A percentile compares a stretch with the other conserved stretches of the same genome.
These are phyloP conservation scores for Holtermannia corniformis DNA, from an alignment of 768 basidiomycete species.

Conservation along the genomic window DNA sequence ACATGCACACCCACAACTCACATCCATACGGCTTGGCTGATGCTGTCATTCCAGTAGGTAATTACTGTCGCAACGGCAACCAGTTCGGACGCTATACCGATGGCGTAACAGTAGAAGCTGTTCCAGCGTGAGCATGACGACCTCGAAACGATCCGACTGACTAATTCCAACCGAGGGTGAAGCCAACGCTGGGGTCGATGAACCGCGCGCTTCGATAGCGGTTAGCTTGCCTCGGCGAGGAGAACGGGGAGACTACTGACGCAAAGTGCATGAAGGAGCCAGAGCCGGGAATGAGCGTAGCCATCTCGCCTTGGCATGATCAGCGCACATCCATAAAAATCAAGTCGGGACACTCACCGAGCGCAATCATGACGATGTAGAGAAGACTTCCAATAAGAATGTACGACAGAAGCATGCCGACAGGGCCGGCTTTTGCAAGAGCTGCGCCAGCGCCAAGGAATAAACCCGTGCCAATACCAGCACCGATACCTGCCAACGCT, in stretches of 20 bases:
- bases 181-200: conserved; percentile 43
- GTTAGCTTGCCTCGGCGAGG: no score
- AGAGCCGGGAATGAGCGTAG: conserved; percentile 19
- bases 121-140: conserved; percentile 1
- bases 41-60: conserved; percentile 51
- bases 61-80: conserved; percentile 62
- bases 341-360: background rate
- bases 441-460: conserved; percentile 51
- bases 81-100: conserved; percentile 63
- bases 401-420: conserved; percentile 50
- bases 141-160: conserved; percentile 40
- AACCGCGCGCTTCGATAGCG: conserved; percentile 19
- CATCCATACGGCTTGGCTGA: conserved; percentile 29
- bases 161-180: conserved; percentile 47
- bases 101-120: conserved; percentile 39
- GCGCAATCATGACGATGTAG: conserved; percentile 4
- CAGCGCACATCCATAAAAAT: no score
- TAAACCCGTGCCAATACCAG: conserved; percentile 48
- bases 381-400: conserved; percentile 44
- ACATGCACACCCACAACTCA: background rate
- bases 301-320: conserved; percentile 19
- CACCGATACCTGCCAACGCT: conserved; percentile 21
- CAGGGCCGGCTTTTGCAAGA: conserved; percentile 50
- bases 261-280: conserved; percentile 22
- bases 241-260: background rate